Conservation (phyloP, 179 eudicot species). For the Patellifolia procumbens region DNA sequence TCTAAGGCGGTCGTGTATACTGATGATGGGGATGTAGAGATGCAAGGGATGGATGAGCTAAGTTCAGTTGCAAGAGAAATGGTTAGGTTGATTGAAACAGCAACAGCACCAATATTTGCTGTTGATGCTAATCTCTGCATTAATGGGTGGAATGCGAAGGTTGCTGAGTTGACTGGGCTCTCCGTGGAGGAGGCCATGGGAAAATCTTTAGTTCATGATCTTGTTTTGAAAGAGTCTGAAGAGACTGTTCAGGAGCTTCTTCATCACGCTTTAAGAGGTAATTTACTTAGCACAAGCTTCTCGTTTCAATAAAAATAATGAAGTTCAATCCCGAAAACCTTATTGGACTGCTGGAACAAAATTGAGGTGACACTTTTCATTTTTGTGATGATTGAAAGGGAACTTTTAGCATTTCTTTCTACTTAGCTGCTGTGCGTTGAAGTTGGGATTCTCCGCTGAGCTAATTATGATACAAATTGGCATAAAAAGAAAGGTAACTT, state of each 20-base stretch:
- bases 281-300: background rate
- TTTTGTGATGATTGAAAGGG: background rate
- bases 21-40: conserved; percentile 48
- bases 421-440: background rate
- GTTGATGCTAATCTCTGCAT: conserved; percentile 67
- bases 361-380: background rate
- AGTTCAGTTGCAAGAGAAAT: conserved; percentile 86
- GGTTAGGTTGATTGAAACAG: conserved; percentile 96
- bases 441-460: background rate
- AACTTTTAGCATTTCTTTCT: background rate
- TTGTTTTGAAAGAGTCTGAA: conserved; percentile 67
- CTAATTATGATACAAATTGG: background rate
- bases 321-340: background rate
- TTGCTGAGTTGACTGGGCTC: conserved; percentile 85
- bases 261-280: conserved; percentile 75
- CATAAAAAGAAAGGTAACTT: background rate
- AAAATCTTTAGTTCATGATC: conserved; percentile 75
- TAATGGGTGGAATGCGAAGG: conserved; percentile 95
- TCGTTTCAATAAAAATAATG: background rate
- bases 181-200: conserved; percentile 88
- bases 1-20: conserved; percentile 60
- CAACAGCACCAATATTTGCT: conserved; percentile 94
- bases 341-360: background rate
- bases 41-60: conserved; percentile 71
- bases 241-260: conserved; percentile 69